A percentile compares a stretch with the other conserved stretches of the same genome.
Conservation (phyloP, 352 stramenopile species). For the Globisporangium irregulare region DNA sequence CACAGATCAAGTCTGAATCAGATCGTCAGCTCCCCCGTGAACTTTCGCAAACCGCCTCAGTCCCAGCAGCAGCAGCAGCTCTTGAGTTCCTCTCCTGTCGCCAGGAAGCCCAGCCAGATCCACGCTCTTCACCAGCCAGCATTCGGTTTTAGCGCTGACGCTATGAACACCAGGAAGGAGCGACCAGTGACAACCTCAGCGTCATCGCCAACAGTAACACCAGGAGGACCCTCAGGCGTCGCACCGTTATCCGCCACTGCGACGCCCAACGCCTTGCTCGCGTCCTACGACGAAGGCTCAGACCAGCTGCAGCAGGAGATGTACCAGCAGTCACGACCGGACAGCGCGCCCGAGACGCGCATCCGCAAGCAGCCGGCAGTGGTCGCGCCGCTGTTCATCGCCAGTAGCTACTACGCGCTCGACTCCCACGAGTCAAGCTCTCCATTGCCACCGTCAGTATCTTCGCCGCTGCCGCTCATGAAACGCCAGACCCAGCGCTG, state of each 20-base stretch:
- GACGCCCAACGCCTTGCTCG: conserved; percentile 39
- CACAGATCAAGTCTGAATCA: conserved; percentile 1
- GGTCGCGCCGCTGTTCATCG: background rate
- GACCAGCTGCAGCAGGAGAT: conserved; percentile 8
- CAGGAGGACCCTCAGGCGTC: background rate
- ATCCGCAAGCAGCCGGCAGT: conserved; percentile 3
- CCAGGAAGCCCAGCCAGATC: conserved; percentile 6
- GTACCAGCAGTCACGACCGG: conserved; percentile 4
- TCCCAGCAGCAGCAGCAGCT: background rate
- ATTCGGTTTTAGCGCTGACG: background rate
- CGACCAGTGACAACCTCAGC: background rate
- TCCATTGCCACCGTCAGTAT: conserved; percentile 3
- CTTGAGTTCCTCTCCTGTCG: background rate
- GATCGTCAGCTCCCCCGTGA: conserved; percentile 16
- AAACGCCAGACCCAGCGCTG: conserved; percentile 35
- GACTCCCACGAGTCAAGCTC: background rate
- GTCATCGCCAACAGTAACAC: background rate
- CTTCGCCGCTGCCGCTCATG: conserved; percentile 4
- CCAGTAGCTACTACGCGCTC: background rate
- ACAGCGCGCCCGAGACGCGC: conserved; percentile 10
- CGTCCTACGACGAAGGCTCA: background rate
- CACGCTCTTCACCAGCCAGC: background rate
- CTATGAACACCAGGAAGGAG: background rate
- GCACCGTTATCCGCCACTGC: conserved; percentile 24
- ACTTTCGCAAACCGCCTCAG: conserved; percentile 11